Evolutionary conservation across 805 yeast genomes (phyloP).

Genomic region (Monosporozyma servazzii): DNA sequence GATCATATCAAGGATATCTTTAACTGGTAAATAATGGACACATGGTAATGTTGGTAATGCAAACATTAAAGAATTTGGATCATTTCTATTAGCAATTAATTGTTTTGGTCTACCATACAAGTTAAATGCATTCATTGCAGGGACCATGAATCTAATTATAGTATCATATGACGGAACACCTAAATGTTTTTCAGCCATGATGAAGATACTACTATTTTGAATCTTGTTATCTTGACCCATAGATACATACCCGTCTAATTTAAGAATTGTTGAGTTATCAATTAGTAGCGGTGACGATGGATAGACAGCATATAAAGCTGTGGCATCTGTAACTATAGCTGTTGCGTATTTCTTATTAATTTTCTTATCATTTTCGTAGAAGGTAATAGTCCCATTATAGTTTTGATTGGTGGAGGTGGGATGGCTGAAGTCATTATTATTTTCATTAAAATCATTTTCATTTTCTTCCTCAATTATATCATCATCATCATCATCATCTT

Average conservation of each 20-base stretch:
- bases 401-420: background rate
- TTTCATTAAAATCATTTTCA: no score
- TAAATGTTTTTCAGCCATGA: slow-evolving; percentile 64
- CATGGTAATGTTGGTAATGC: slow-evolving; percentile 70
- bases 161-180: slow-evolving; percentile 67
- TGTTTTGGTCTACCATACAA: slow-evolving; percentile 66
- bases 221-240: slow-evolving; percentile 39
- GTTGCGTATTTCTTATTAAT: slow-evolving; percentile 58
- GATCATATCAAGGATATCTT: slow-evolving; percentile 43
- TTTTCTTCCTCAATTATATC: background rate
- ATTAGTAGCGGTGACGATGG: slow-evolving; percentile 77
- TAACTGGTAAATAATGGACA: slow-evolving; percentile 49
- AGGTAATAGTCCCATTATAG: slow-evolving; percentile 55
- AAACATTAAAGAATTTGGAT: slow-evolving; percentile 49
- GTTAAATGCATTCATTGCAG: slow-evolving; percentile 59
- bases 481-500: background rate
- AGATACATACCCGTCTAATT: slow-evolving; percentile 70
- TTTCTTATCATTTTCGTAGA: slow-evolving; percentile 74
- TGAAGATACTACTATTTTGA: slow-evolving; percentile 39
- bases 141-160: slow-evolving; percentile 59
- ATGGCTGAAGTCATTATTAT: background rate
- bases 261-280: slow-evolving; percentile 80
- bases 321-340: slow-evolving; percentile 70
- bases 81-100: slow-evolving; percentile 47
- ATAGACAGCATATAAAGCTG: slow-evolving; percentile 75